A percentile compares a stretch with the other conserved stretches of the same genome.
Conservation (phyloP, 1,139 yeast genomes). For the Taphrina communis region DNA sequence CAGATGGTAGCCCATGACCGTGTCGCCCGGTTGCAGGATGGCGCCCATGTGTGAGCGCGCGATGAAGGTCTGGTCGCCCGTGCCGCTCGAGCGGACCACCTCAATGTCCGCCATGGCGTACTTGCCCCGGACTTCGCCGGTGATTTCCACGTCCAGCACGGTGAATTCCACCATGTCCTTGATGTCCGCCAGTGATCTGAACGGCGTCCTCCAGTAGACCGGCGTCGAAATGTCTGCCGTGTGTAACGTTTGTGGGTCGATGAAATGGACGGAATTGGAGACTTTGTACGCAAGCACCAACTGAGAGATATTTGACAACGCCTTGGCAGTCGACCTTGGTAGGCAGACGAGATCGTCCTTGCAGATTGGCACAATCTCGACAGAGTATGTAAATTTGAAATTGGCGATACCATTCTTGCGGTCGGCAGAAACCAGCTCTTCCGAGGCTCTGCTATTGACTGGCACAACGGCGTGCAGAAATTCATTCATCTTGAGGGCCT, state of each 20-base stretch:
- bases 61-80: constrained; percentile 77
- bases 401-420: constrained; percentile 87
- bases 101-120: constrained; percentile 87
- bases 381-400: constrained; percentile 89
- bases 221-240: constrained; percentile 75
- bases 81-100: constrained; percentile 82
- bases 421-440: constrained; percentile 89
- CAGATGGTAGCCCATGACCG: constrained; percentile 86
- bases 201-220: constrained; percentile 89
- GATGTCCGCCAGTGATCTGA: constrained; percentile 75
- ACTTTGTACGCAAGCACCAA: constrained; percentile 84
- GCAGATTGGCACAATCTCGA: constrained; percentile 96
- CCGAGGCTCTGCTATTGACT: constrained; percentile 80
- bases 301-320: constrained; percentile 77
- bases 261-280: constrained; percentile 78
- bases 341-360: constrained; percentile 92
- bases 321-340: constrained; percentile 81
- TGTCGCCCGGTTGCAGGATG: constrained; percentile 92
- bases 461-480: constrained; percentile 88
- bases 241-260: constrained; percentile 83
- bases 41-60: constrained; percentile 92
- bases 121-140: constrained; percentile 82
- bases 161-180: constrained; percentile 84
- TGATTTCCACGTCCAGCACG: constrained; percentile 91
- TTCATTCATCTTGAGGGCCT: constrained; percentile 92